These are phyloP conservation scores for Penicillium riverlandense DNA, from an alignment of 495 filamentous ascomycete genomes.

Conservation along the genomic window DNA sequence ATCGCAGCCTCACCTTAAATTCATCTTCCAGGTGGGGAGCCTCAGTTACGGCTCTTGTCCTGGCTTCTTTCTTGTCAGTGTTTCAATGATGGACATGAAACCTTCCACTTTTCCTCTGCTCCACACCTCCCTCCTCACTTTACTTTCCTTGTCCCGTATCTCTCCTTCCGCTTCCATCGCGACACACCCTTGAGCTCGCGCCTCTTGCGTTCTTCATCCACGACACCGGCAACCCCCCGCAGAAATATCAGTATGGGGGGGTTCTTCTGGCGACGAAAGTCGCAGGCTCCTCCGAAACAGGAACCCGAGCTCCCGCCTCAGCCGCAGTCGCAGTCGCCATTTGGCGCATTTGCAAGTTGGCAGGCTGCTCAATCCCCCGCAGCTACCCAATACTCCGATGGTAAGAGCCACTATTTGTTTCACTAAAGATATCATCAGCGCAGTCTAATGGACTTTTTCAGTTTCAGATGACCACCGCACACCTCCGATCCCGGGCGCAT, in stretches of 20 bases:
- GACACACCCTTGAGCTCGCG: neutral
- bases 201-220: neutral
- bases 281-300: neutral
- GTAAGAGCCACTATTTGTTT: neutral
- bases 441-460: neutral
- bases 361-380: neutral
- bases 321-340: neutral
- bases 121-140: neutral
- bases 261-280: conserved; percentile 2
- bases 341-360: neutral
- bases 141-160: neutral
- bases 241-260: conserved; percentile 2
- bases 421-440: neutral
- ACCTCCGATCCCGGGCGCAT: conserved; percentile 13
- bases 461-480: neutral
- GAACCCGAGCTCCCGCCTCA: neutral
- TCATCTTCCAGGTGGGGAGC: too few species aligned
- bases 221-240: neutral
- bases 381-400: neutral
- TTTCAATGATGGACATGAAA: conserved; percentile 9
- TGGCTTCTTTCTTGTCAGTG: neutral
- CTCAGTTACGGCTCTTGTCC: neutral
- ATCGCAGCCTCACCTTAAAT: too few species aligned
- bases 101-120: neutral
- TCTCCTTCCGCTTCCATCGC: neutral